Conservation (phyloP, 345 rosid genomes). For the Litchi chinensis region DNA sequence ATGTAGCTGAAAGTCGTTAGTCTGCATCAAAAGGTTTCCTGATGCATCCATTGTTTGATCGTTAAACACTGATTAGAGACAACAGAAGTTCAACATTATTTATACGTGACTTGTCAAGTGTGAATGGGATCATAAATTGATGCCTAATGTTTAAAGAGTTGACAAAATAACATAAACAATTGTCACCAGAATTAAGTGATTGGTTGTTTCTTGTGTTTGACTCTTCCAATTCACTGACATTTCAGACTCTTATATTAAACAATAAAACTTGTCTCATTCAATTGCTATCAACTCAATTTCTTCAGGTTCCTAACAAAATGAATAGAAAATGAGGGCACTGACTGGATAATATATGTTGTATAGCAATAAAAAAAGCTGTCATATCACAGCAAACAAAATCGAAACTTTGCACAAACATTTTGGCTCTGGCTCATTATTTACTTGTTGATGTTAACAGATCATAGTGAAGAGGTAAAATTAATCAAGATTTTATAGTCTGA, state of each 20-base stretch:
- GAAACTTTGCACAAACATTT: neutral
- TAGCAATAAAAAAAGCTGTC: neutral
- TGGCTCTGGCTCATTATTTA: neutral
- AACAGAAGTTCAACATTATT: neutral
- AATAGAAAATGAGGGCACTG: neutral
- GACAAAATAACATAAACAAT: neutral
- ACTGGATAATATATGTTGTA: neutral
- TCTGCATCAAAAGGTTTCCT: constrained; percentile 25
- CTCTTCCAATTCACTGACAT: neutral
- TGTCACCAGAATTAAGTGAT: neutral
- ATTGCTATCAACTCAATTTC: neutral
- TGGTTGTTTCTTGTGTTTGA: neutral
- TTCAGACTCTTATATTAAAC: too few species aligned
- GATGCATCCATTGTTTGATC: constrained; percentile 11
- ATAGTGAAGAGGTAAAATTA: too few species aligned
- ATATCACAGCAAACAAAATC: too few species aligned
- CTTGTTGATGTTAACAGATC: neutral
- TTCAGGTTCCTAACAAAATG: neutral
- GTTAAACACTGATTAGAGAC: neutral
- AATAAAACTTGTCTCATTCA: neutral
- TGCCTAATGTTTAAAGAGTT: neutral
- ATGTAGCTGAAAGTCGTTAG: constrained; percentile 42
- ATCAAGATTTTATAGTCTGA: too few species aligned
- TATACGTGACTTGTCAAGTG: neutral
- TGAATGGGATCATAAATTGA: neutral